Conservation (phyloP, 2,329 filamentous ascomycete species). For the Aaosphaeria pasadenensis region DNA sequence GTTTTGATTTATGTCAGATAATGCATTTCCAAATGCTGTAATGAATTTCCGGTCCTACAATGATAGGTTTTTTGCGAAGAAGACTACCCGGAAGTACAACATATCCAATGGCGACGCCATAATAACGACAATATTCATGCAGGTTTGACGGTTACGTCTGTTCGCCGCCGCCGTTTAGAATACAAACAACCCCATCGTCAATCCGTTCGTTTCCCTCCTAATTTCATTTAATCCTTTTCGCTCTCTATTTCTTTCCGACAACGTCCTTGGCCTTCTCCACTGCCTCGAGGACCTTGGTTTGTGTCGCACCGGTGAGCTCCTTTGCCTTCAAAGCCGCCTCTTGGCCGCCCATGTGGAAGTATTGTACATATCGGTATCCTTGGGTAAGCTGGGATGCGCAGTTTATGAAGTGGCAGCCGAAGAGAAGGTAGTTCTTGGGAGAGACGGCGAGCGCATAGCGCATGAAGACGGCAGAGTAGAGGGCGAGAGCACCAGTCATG, state of each 20-base stretch:
- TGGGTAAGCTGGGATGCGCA: conserved; percentile 60
- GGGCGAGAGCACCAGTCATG: conserved; percentile 60
- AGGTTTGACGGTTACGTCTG: too few relatives aligned
- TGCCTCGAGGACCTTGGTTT: conserved; percentile 21
- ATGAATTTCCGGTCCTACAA: too few relatives aligned
- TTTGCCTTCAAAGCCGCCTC: conserved; percentile 41
- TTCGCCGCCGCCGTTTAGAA: too few relatives aligned
- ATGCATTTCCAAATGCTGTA: too few relatives aligned
- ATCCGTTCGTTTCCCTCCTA: not conserved
- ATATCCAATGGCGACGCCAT: too few relatives aligned
- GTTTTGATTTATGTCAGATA: too few relatives aligned
- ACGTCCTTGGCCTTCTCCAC: conserved; percentile 12
- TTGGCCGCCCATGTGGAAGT: conserved; percentile 53
- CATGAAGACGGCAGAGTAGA: conserved; percentile 65
- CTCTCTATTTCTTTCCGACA: conserved; percentile 1
- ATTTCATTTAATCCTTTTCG: not conserved
- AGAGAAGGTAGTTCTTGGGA: conserved; percentile 65
- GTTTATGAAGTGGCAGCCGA: conserved; percentile 66
- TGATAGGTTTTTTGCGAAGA: too few relatives aligned
- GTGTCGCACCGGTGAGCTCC: conserved; percentile 25
- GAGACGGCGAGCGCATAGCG: conserved; percentile 63
- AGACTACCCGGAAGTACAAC: too few relatives aligned
- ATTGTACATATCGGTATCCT: conserved; percentile 60
- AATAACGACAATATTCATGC: too few relatives aligned
- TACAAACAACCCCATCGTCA: too few relatives aligned